These are phyloP conservation scores for Pisolithus marmoratus DNA, from an alignment of 768 basidiomycete genomes.

Conservation along the genomic window DNA sequence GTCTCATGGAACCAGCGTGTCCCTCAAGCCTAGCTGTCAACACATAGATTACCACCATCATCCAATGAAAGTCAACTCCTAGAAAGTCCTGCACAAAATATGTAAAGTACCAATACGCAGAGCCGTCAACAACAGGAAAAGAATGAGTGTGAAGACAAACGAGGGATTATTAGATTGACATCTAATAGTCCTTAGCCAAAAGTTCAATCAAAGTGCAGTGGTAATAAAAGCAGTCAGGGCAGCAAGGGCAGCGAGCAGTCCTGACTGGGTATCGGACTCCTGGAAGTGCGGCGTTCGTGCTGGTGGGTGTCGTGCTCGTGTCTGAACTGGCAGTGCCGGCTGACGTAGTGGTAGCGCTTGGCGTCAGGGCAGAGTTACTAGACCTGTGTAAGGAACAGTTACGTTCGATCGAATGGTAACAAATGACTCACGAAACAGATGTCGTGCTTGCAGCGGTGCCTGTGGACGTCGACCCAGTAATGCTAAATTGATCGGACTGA, in stretches of 20 bases:
- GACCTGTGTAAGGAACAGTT: slow-evolving; percentile 7
- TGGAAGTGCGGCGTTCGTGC: slow-evolving; percentile 26
- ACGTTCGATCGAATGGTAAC: background rate
- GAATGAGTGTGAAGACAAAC: slow-evolving; percentile 1
- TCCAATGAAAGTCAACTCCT: background rate
- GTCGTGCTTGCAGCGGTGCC: slow-evolving; percentile 12
- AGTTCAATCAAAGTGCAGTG: slow-evolving; percentile 13
- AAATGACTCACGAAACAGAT: slow-evolving; percentile 12
- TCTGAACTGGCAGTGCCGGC: slow-evolving; percentile 19
- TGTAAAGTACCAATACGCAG: background rate
- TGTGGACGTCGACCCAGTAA: slow-evolving; percentile 25
- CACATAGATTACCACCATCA: background rate
- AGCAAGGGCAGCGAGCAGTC: slow-evolving; percentile 31
- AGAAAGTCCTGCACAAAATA: background rate
- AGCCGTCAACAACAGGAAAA: background rate
- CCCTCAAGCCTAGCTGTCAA: background rate
- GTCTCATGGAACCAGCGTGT: background rate
- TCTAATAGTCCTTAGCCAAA: background rate
- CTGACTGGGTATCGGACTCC: slow-evolving; percentile 24
- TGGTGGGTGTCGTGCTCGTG: slow-evolving; percentile 22
- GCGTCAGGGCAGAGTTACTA: background rate
- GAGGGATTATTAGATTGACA: background rate
- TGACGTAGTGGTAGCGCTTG: slow-evolving; percentile 27
- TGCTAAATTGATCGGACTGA: slow-evolving; percentile 62
- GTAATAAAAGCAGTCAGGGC: slow-evolving; percentile 31